phyloP scores from a whole-genome alignment of 2,329 filamentous ascomycete genomes.

The Xylaria sp. region DNA sequence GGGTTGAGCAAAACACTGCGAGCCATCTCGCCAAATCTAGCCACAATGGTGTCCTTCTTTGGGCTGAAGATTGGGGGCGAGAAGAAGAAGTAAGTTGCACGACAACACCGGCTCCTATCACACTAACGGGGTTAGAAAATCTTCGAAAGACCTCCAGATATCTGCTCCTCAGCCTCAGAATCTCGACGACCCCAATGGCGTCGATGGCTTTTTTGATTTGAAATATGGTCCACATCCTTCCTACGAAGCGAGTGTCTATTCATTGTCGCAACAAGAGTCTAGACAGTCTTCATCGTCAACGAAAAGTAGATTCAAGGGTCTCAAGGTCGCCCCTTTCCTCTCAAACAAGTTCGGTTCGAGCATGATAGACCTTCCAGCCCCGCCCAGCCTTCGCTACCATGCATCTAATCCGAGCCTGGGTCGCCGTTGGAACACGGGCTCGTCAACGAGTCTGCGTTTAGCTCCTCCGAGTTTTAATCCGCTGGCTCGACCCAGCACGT shows the following conservation, averaged over 20 bases:
- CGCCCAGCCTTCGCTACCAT: constrained; percentile 46
- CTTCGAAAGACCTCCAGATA: constrained; percentile 47
- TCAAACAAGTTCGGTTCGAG: constrained; percentile 56
- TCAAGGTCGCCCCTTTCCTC: constrained; percentile 51
- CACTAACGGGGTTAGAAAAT: constrained; percentile 50
- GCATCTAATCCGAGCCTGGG: constrained; percentile 49
- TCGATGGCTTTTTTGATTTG: constrained; percentile 33
- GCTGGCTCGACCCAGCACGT: constrained; percentile 49
- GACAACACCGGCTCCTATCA: constrained; percentile 24
- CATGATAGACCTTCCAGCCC: constrained; percentile 57
- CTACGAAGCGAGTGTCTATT: constrained; percentile 34
- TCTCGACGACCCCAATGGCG: constrained; percentile 25
- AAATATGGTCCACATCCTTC: constrained; percentile 26
- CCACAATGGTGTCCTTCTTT: constrained; percentile 68
- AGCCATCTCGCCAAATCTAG: neutral
- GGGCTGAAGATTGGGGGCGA: constrained; percentile 64
- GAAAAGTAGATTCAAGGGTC: constrained; percentile 41
- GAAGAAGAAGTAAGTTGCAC: constrained; percentile 64
- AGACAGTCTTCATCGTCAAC: constrained; percentile 50
- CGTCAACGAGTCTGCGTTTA: constrained; percentile 51
- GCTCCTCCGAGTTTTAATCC: constrained; percentile 48
- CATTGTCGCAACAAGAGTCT: constrained; percentile 55
- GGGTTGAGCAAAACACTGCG: constrained; percentile 20
- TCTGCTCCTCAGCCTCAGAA: constrained; percentile 42
- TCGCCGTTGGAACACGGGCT: constrained; percentile 52